Base-by-base conservation (phyloP, 345 rosid species). In the Clausena lansium region DNA sequence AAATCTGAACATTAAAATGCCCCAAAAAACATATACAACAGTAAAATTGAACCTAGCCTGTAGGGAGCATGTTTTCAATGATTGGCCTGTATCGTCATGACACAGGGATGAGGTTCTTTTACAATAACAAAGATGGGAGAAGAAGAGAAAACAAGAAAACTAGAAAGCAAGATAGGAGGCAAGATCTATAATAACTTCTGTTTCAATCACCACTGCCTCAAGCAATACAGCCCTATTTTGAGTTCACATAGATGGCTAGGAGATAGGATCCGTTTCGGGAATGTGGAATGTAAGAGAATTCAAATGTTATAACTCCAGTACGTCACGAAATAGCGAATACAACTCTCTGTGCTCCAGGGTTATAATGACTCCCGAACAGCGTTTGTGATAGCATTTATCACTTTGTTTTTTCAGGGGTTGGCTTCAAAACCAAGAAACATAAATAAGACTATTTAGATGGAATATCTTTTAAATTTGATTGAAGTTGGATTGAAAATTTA, bases 121-220 rank as follows among this genome's bases (percentile, higher is more conserved):
- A 73, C 5, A 17, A 32, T 45, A 64, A 75, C 30, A 47, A 30
- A 75, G 76, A 14, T 45, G 36, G 71, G 35, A 50, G 64, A 64
- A 65, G 66, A 28, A 47, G 35, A 45, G 70, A 47, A 22, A 75
- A 17, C n/a, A 22, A 8, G 36, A 35, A 30, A 33, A 2, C 15
- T 1, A 60, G 77, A 45, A 45, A 59, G 67, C 14, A 6, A 74
- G 27, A 61, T 39, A 30, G 22, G 64, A 32, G 17, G 45, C 55
- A 55, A 57, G n/a, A 72, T 35, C 50, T 72, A n/a, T 13, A 19
- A 33, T 72, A 72, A 57, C 33, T 59, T 24, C 28, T 24, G 14
- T 38, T 58, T 59, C 17, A 36, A 73, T 60, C 66, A 71, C 10
- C 27, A 33, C 17, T 22, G 9, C 64, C 30, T 55, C 55, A 17